A percentile compares a stretch with the other conserved stretches of the same genome.
Evolutionary conservation across 139 green algal species (phyloP).

Genomic region (Picochlorum sp.): DNA sequence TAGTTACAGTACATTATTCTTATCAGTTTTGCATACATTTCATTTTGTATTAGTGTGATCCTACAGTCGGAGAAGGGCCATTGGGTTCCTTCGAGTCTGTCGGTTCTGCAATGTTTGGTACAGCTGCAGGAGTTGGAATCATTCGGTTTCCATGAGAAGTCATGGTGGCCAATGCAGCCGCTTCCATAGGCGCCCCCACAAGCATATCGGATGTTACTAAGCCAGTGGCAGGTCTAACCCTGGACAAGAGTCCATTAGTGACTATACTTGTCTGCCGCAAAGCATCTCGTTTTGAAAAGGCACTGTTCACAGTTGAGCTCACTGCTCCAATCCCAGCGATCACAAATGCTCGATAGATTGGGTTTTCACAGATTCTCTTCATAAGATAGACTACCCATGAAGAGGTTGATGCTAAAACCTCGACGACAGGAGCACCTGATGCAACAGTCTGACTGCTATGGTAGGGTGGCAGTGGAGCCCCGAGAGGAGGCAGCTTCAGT

Average conservation of each 20-base stretch:
- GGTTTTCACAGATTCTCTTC: constrained; percentile 30
- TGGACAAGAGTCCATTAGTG: not conserved
- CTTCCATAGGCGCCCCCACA: not conserved
- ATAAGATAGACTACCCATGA: constrained; percentile 78
- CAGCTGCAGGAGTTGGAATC: too few relatives aligned
- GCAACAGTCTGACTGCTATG: constrained; percentile 38
- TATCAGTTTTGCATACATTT: too few relatives aligned
- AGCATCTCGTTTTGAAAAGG: constrained; percentile 40
- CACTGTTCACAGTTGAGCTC: constrained; percentile 29
- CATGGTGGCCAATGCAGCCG: too few relatives aligned
- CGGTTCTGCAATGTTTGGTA: too few relatives aligned
- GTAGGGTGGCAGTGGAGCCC: constrained; percentile 32
- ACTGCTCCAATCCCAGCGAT: constrained; percentile 60
- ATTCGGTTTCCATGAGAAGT: too few relatives aligned
- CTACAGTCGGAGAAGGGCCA: too few relatives aligned
- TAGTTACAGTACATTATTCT: too few relatives aligned
- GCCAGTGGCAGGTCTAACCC: not conserved
- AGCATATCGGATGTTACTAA: not conserved
- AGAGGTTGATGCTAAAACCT: constrained; percentile 55
- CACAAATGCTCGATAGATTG: constrained; percentile 33
- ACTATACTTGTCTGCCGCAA: constrained; percentile 30
- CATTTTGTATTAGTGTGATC: too few relatives aligned
- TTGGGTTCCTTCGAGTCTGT: too few relatives aligned
- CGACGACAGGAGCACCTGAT: constrained; percentile 44
- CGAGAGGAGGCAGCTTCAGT: constrained; percentile 62